phyloP scores from a whole-genome alignment of 106 monocot species.

The Agapanthus africanus region DNA sequence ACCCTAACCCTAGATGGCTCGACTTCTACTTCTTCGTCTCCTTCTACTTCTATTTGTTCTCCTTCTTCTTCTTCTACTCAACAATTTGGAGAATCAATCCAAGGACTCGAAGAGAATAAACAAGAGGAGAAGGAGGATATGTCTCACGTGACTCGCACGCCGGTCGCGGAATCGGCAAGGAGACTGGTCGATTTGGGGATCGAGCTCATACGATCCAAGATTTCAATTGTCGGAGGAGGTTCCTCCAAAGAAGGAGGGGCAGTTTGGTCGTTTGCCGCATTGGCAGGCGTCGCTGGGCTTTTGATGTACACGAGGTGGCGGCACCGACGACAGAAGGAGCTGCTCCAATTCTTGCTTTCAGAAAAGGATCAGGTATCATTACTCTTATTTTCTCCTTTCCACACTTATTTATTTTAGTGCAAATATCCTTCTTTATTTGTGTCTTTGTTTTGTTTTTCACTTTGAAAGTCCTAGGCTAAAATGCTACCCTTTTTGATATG shows the following conservation, averaged over 20 bases:
- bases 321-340: constrained; percentile 39
- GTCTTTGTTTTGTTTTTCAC: too few relatives aligned
- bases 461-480: too few relatives aligned
- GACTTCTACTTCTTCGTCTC: too few relatives aligned
- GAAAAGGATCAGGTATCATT: constrained; percentile 71
- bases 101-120: neutral
- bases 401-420: too few relatives aligned
- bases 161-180: constrained; percentile 12
- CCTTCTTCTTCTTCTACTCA: too few relatives aligned
- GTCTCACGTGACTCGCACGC: neutral
- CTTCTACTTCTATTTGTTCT: too few relatives aligned
- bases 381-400: too few relatives aligned
- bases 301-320: constrained; percentile 35
- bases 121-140: neutral
- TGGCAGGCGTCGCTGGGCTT: constrained; percentile 20
- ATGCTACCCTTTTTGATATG: too few relatives aligned
- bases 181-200: constrained; percentile 16
- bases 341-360: constrained; percentile 34
- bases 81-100: neutral
- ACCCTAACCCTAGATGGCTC: neutral
- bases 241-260: constrained; percentile 8
- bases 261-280: constrained; percentile 28
- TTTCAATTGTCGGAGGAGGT: constrained; percentile 6
- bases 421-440: too few relatives aligned
- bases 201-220: constrained; percentile 21